phyloP scores from a whole-genome alignment of 2,329 filamentous ascomycete genomes.

The Verticillium dahliae region DNA sequence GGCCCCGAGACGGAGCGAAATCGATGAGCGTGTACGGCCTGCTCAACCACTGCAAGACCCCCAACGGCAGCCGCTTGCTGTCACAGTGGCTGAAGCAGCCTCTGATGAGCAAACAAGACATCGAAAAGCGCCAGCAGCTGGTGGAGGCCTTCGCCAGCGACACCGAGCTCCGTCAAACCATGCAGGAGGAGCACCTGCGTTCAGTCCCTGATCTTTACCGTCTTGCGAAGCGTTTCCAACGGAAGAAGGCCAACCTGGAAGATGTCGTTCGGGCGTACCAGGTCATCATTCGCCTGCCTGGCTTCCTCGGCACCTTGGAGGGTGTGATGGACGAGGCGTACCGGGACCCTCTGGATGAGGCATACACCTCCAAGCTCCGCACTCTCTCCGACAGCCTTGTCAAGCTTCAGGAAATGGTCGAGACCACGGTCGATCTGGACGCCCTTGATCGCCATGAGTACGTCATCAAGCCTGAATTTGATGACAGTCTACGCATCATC shows the following conservation, averaged over 20 bases:
- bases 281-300: slow-evolving; percentile 84
- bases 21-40: slow-evolving; percentile 94
- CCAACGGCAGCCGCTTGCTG: slow-evolving; percentile 80
- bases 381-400: slow-evolving; percentile 71
- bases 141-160: slow-evolving; percentile 93
- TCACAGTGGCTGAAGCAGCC: slow-evolving; percentile 98
- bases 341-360: slow-evolving; percentile 74
- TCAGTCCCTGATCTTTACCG: slow-evolving; percentile 92
- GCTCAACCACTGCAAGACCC: slow-evolving; percentile 96
- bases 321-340: slow-evolving; percentile 94
- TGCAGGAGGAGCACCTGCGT: slow-evolving; percentile 93
- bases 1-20: slow-evolving; percentile 88
- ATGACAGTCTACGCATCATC: slow-evolving; percentile 81
- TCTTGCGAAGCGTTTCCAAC: slow-evolving; percentile 89
- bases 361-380: slow-evolving; percentile 79
- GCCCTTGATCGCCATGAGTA: slow-evolving; percentile 96
- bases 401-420: slow-evolving; percentile 94
- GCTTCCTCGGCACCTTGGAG: slow-evolving; percentile 82
- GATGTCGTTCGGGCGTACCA: slow-evolving; percentile 96
- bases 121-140: slow-evolving; percentile 84
- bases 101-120: slow-evolving; percentile 83
- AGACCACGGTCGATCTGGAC: slow-evolving; percentile 93
- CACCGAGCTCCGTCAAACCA: slow-evolving; percentile 86
- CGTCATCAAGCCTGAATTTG: slow-evolving; percentile 98
- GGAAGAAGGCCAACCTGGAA: slow-evolving; percentile 83